Evolutionary conservation across 176 grass and related monocot species (phyloP), one percentile per base, ranked within the genome.

Genomic region (Lolium rigidum): DNA sequence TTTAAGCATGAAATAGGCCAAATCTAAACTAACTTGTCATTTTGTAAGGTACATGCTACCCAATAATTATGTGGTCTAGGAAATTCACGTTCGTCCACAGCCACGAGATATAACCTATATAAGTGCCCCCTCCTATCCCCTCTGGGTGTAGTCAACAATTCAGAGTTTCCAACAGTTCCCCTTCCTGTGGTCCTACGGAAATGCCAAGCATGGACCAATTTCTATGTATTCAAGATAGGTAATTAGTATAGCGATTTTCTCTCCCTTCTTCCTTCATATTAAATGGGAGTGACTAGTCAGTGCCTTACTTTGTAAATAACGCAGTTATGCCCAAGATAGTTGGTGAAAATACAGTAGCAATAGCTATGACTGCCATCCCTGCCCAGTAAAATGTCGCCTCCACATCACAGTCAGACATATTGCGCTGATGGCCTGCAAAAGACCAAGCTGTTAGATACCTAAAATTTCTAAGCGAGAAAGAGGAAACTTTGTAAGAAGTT

Each of bases 221-320:
- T 81, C 63, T 48, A 70, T 43, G 48, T 49, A 59, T 49, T 41
- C 61, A 78, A 76, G 26, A 70, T 76, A 18, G 9, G 21, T 38
- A 74, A 79, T 25, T 59, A 60, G 17, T 22, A 18, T 3, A 54
- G 4, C 4, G 10, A 37, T 4, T n/a, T 86, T 43, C 37, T 20
- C 48, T 56, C 0, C 12, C 37, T 38, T 22, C 1, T 71, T 71
- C 39, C 72, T 71, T 89, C 9, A 58, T 59, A 62, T 54, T 41
- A n/a, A 69, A 59, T 37, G 1, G 35, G 10, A 70, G 7, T 24
- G 54, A 15, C 7, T 10, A 84, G n/a, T 77, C 16, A 41, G 50
- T 38, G 74, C 18, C 88, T 82, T 92, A 98, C 96, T 94, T 98
- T 39, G 90, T 72, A 83, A 98, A 98, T 21, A 98, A 87, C 48